Base-by-base conservation (phyloP, 2,329 filamentous ascomycete species). In the Ophiostoma ips region DNA sequence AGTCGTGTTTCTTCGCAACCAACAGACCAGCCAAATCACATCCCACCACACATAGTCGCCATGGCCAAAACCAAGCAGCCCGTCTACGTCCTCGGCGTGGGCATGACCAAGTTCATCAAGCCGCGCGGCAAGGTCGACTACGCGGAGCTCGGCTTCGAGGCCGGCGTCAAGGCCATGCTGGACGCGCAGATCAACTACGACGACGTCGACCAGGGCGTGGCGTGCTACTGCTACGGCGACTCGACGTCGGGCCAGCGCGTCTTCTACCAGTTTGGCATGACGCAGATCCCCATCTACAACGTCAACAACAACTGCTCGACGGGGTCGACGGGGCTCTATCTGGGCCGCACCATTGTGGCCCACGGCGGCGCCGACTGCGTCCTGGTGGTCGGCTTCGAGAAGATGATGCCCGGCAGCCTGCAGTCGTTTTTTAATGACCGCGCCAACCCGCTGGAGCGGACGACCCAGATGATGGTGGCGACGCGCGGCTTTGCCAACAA, bases 91-190 rank as follows among this genome's bases (percentile, higher is more conserved):
- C 80, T 96, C 54, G 90, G 90, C 71, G 92, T 96, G 59, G 90
- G 90, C 71, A 92, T 96, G 87, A 96, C 90, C 70, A 94, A 94
- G 69, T 96, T 96, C 77, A 90, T 95, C 77, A 95, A 95, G 73
- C 89, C 89, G 38, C 80, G 89, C 51, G 87, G 87, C 64, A 90
- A 90, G 65, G 85, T 94, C 57, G 88, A 95, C 70, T 95, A 95
- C 70, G 87, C 87, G 8, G 89, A 95, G 64, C 80, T 95, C 21
- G 89, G 89, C 51, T 95, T 89, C 66, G 89, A 95, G 67, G 88
- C 88, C 11, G 87, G 87, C 58, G 73, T 92, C 64, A 94, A 94
- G 67, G 87, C 87, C 46, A 80, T 94, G 73, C 71, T 83, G 16
- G 82, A 85, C 64, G 87, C 87, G 13, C 83, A 94, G 55, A 87